Conservation (phyloP, 1,284 basidiomycete species). For the Polyporus tsugae region DNA sequence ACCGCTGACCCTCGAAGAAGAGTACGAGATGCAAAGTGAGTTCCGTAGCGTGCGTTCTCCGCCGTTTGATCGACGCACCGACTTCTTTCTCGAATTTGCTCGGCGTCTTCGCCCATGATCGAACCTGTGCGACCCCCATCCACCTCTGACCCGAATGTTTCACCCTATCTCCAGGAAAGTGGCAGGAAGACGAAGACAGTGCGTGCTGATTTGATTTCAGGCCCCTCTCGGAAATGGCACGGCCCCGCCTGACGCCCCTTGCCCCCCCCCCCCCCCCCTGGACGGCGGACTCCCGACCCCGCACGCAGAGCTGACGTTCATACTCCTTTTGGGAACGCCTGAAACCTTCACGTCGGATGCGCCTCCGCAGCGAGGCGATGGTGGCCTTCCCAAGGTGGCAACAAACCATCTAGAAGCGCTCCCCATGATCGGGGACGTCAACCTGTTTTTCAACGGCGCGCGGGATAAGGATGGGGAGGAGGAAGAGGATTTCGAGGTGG, state of each 20-base stretch:
- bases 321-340: slow-evolving; percentile 22
- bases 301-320: slow-evolving; percentile 72
- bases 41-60: slow-evolving; percentile 19
- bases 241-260: slow-evolving; percentile 6
- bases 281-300: background rate
- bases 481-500: slow-evolving; percentile 58
- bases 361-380: background rate
- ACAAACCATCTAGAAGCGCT: slow-evolving; percentile 52
- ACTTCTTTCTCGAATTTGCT: background rate
- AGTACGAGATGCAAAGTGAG: slow-evolving; percentile 93
- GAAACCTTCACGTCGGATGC: background rate
- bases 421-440: slow-evolving; percentile 93
- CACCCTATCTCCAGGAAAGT: slow-evolving; percentile 63
- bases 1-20: slow-evolving; percentile 82
- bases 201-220: slow-evolving; percentile 36
- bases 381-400: slow-evolving; percentile 4
- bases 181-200: slow-evolving; percentile 92
- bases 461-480: slow-evolving; percentile 37
- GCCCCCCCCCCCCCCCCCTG: background rate
- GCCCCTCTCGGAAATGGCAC: slow-evolving; percentile 21
- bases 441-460: slow-evolving; percentile 82
- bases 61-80: background rate
- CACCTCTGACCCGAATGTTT: no score
- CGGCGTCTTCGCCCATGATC: background rate
- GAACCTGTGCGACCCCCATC: background rate